Base-by-base conservation (phyloP, 2,329 filamentous ascomycete species). In the Fusarium brevicatenulatum region DNA sequence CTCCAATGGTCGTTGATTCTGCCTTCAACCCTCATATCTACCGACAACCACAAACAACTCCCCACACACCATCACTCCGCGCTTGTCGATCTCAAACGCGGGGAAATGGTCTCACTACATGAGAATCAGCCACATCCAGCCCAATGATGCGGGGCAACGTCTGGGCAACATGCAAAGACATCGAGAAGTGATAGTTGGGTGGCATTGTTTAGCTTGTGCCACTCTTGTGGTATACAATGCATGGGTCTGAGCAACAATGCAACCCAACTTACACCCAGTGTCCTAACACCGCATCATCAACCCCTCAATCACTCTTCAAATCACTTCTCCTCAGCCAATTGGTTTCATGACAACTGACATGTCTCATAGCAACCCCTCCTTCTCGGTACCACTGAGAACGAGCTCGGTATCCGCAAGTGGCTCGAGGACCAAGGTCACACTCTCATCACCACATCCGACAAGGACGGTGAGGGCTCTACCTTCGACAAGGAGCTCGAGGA, bases 401-500 rank as follows among this genome's bases (percentile, higher is more conserved):
- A 99, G 89, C 94, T 99, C 71, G 96, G 96, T 78, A 88, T 99
- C 82, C 91, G 96, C 82, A 95, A 97, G 86, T 99, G 96, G 95
- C 92, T 99, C 78, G 96, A 98, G 88, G 93, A 95, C 71, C 92
- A 97, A 84, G 96, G 96, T 80, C 96, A 99, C 90, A 97, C 94
- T 73, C 91, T 99, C 71, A 90, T 99, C 78, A 99, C 96, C 79
- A 99, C 96, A 75, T 97, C 95, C 50, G 94, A 98, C 89, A 99
- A 99, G 89, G 96, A 99, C 79, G 93, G 94, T 76, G 93, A 94
- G 86, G 90, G 92, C 89, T 98, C 95, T 70, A 93, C 89, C 77
- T 98, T 99, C 66, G 96, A 98, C 85, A 90, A 95, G 87, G 94
- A 99, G 86, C 90, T 99, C 62, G 95, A 96, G 71, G 96, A 98